Conservation (phyloP, 805 yeast species). For the Cyberlindnera euphorbiiphila region DNA sequence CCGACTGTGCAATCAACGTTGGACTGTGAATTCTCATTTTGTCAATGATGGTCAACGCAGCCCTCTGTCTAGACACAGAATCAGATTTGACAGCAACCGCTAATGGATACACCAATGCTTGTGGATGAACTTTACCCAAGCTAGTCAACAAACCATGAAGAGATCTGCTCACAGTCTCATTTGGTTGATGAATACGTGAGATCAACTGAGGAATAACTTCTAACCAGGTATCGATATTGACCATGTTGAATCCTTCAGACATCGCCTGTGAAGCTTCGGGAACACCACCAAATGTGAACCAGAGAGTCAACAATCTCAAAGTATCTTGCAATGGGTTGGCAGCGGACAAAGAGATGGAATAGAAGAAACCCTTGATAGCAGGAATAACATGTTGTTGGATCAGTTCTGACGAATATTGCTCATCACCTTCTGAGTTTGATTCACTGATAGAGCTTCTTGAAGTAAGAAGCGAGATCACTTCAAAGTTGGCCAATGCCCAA, state of each 20-base stretch:
- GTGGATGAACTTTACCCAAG: slow-evolving; percentile 94
- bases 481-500: slow-evolving; percentile 98
- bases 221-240: slow-evolving; percentile 89
- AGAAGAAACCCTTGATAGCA: slow-evolving; percentile 93
- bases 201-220: slow-evolving; percentile 94
- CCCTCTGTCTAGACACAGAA: slow-evolving; percentile 81
- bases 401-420: slow-evolving; percentile 43
- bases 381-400: slow-evolving; percentile 90
- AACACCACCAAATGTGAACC: slow-evolving; percentile 96
- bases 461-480: slow-evolving; percentile 70
- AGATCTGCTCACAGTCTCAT: slow-evolving; percentile 75
- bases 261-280: slow-evolving; percentile 89
- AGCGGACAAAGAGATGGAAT: slow-evolving; percentile 82
- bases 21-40: slow-evolving; percentile 90
- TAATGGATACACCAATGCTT: slow-evolving; percentile 90
- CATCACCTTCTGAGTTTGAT: slow-evolving; percentile 23
- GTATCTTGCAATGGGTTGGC: slow-evolving; percentile 92
- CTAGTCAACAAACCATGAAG: slow-evolving; percentile 78
- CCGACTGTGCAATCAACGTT: slow-evolving; percentile 83
- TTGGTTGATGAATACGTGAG: slow-evolving; percentile 94
- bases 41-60: slow-evolving; percentile 87
- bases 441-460: slow-evolving; percentile 32
- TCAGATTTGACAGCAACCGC: slow-evolving; percentile 96
- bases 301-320: slow-evolving; percentile 78
- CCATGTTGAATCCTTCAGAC: slow-evolving; percentile 85